Conservation (phyloP, 179 eudicot genomes). For the Camellia oleifera region DNA sequence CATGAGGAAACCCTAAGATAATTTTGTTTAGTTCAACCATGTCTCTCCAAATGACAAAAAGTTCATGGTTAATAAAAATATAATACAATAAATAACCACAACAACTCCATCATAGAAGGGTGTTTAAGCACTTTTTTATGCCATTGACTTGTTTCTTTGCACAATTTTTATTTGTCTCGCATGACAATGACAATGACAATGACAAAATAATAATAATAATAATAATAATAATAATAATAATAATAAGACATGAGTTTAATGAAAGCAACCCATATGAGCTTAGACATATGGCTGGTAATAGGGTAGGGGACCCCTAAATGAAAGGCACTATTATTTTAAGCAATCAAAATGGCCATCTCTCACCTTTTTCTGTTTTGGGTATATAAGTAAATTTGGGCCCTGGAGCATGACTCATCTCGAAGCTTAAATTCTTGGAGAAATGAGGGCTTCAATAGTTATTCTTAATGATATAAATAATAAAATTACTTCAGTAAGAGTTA, state of each 20-base stretch:
- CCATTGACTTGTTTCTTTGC: slow-evolving; percentile 11
- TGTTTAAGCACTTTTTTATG: neutral
- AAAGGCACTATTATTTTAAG: neutral
- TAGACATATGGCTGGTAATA: neutral
- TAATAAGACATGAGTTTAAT: neutral
- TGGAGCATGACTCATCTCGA: too few species aligned
- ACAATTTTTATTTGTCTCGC: slow-evolving; percentile 3
- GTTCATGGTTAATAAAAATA: neutral
- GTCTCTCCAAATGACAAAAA: slow-evolving; percentile 12
- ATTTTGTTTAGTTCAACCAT: slow-evolving; percentile 20
- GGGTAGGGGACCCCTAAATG: neutral
- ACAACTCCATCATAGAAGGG: slow-evolving; percentile 7
- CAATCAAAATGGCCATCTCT: neutral
- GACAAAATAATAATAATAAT: neutral
- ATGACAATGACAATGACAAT: slow-evolving; percentile 6
- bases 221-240: neutral
- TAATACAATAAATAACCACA: neutral
- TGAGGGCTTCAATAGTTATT: too few species aligned
- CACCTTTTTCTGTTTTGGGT: neutral
- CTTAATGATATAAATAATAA: too few species aligned
- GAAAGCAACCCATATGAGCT: neutral
- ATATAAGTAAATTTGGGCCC: neutral
- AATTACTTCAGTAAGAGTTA: too few species aligned
- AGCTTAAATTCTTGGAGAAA: neutral
- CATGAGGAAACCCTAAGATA: slow-evolving; percentile 19